Evolutionary conservation across 768 basidiomycete species (phyloP).

Genomic region (Udeniomyces megalosporus): DNA sequence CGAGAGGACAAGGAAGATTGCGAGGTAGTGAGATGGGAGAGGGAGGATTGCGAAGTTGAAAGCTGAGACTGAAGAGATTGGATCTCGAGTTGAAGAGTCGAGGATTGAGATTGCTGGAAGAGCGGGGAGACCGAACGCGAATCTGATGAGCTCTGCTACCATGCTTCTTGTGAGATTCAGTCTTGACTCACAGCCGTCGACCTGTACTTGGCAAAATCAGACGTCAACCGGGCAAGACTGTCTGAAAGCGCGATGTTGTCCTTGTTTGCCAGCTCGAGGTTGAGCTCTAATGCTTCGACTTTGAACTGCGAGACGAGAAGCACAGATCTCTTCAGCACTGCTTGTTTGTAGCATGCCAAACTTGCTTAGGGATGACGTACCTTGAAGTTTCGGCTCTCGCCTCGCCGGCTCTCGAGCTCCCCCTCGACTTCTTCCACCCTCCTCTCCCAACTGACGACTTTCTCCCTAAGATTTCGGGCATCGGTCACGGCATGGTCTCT

Average conservation of each 20-base stretch:
- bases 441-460: constrained; percentile 5
- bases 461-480: background rate
- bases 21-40: constrained; percentile 56
- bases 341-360: constrained; percentile 25
- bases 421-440: constrained; percentile 34
- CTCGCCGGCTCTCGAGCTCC: constrained; percentile 53
- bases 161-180: too few relatives aligned
- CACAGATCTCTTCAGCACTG: constrained; percentile 6
- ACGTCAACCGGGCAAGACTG: constrained; percentile 55
- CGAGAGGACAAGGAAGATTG: constrained; percentile 57
- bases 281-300: constrained; percentile 64
- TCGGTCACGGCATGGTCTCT: background rate
- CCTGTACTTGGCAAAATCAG: constrained; percentile 69
- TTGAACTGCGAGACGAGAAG: constrained; percentile 46
- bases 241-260: constrained; percentile 56
- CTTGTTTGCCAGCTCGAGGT: constrained; percentile 55
- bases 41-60: constrained; percentile 47
- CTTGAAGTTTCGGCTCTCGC: constrained; percentile 48
- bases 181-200: constrained; percentile 24
- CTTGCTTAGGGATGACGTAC: constrained; percentile 43
- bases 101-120: constrained; percentile 44
- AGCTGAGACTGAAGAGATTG: constrained; percentile 56
- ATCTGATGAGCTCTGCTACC: background rate
- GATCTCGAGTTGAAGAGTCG: constrained; percentile 51
- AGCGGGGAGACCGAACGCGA: background rate